Evolutionary conservation across 495 filamentous ascomycete species (phyloP).

Genomic region (Letharia columbiana): DNA sequence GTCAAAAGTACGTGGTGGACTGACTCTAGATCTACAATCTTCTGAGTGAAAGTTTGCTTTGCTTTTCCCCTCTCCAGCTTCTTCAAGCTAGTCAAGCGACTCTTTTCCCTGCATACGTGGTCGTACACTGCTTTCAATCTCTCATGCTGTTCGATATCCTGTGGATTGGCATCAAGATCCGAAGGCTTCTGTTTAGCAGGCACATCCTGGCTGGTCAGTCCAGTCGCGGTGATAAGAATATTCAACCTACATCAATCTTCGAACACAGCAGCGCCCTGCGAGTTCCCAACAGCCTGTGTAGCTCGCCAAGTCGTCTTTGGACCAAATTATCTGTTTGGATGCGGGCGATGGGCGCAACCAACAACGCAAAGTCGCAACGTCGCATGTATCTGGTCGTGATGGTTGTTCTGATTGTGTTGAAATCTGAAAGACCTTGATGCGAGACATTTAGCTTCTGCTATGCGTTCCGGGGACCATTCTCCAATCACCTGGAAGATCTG

Average conservation of each 20-base stretch:
- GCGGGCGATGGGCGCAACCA: constrained; percentile 5
- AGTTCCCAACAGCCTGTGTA: not conserved
- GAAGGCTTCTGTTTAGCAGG: not conserved
- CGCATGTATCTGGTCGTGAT: not conserved
- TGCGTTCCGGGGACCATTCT: not conserved
- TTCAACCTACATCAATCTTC: constrained; percentile 7
- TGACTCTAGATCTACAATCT: not conserved
- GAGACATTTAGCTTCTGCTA: not conserved
- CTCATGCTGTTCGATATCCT: not conserved
- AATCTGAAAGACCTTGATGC: constrained; percentile 2
- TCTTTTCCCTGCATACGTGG: not conserved
- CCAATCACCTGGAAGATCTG: constrained; percentile 13
- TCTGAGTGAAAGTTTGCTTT: not conserved
- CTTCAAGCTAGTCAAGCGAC: not conserved
- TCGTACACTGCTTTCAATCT: not conserved
- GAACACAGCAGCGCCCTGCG: not conserved
- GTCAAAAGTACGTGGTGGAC: not conserved
- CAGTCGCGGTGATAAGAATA: no score
- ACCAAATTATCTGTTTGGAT: constrained; percentile 2
- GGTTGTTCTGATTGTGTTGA: constrained; percentile 1
- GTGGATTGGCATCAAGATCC: not conserved
- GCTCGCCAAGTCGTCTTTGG: not conserved
- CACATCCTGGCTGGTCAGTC: not conserved
- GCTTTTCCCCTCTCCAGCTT: not conserved
- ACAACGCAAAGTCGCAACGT: not conserved